Percentiles rank a stretch among this genome's conserved stretches.
phyloP scores from a whole-genome alignment of 768 basidiomycete genomes.

The Dictyophora rubrovolvata region DNA sequence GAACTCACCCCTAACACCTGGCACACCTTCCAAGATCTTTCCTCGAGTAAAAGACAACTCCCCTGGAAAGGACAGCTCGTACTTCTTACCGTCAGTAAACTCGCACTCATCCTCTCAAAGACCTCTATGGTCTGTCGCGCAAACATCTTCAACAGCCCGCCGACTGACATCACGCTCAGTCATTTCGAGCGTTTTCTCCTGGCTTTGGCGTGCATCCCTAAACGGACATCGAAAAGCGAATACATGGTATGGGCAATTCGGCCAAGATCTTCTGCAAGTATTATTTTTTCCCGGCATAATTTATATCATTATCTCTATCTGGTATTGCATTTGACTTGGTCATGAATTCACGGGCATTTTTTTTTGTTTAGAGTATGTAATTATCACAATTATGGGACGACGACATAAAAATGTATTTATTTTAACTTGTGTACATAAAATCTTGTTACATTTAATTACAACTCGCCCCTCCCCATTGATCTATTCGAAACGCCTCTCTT shows the following conservation, averaged over 20 bases:
- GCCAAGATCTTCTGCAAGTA: not conserved
- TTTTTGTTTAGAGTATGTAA: too few species aligned
- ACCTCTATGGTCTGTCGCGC: not conserved
- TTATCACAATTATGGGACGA: too few species aligned
- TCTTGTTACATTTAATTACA: too few species aligned
- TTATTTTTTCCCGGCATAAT: not conserved
- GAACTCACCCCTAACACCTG: not conserved
- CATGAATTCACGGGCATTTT: too few species aligned
- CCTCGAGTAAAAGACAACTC: not conserved
- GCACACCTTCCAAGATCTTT: not conserved
- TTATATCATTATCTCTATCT: not conserved
- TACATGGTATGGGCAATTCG: conserved; percentile 1
- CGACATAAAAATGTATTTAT: too few species aligned
- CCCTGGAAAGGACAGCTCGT: conserved; percentile 6
- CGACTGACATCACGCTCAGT: not conserved
- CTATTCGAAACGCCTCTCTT: not conserved
- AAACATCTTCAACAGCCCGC: not conserved
- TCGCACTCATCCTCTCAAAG: not conserved
- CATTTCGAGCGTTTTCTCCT: not conserved
- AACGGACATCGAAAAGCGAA: not conserved
- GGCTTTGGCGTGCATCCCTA: not conserved
- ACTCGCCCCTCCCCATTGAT: too few species aligned
- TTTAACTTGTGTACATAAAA: too few species aligned
- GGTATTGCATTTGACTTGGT: not conserved
- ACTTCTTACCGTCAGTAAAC: conserved; percentile 3